These are phyloP conservation scores for Penicillium capsulatum DNA, from an alignment of 2,329 filamentous ascomycete species.

Conservation along the genomic window DNA sequence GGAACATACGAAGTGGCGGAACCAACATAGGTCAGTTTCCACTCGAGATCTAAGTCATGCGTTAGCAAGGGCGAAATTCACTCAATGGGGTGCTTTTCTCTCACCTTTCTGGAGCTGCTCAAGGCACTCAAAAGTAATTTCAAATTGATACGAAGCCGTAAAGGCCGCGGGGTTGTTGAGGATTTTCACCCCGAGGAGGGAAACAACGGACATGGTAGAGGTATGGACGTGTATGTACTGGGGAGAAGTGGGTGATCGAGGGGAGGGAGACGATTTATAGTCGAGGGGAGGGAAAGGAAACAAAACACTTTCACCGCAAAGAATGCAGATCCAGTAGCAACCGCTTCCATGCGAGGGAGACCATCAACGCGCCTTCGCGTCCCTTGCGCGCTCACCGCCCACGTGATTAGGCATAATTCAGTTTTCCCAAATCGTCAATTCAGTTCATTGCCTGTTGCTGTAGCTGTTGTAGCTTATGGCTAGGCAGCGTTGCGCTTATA, in stretches of 20 bases:
- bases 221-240: conserved; percentile 20
- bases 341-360: conserved; percentile 18
- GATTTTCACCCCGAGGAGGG: conserved; percentile 89
- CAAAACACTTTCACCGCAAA: conserved; percentile 23
- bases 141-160: conserved; percentile 88
- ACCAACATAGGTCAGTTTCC: conserved; percentile 98
- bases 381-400: conserved; percentile 32
- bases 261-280: conserved; percentile 15
- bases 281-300: conserved; percentile 14
- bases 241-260: conserved; percentile 6
- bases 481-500: too few relatives aligned
- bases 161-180: conserved; percentile 97
- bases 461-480: too few relatives aligned
- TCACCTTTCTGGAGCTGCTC: conserved; percentile 89
- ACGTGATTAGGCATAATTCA: conserved; percentile 24
- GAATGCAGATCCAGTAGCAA: conserved; percentile 20
- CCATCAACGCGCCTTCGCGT: conserved; percentile 28
- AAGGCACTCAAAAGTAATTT: conserved; percentile 98
- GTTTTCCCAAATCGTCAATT: not conserved
- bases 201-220: conserved; percentile 84
- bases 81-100: too few relatives aligned
- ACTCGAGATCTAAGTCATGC: conserved; percentile 73
- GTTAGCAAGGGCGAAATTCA: too few relatives aligned
- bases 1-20: conserved; percentile 85
- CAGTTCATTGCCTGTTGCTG: too few relatives aligned